These are phyloP conservation scores for Priceomyces melissophilus DNA, from an alignment of 805 yeast species.

Conservation along the genomic window DNA sequence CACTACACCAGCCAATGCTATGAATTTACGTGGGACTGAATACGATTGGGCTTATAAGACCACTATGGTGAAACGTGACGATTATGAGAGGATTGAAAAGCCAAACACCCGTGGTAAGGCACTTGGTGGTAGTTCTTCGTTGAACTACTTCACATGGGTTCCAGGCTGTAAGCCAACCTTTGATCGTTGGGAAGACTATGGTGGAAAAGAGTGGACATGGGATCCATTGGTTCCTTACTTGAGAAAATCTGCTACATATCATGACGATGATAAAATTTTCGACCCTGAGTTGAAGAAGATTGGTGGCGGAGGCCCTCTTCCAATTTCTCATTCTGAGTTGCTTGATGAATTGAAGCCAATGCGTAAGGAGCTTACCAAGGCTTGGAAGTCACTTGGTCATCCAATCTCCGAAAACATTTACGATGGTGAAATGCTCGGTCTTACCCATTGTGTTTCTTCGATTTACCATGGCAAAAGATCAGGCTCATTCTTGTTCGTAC, in stretches of 20 bases:
- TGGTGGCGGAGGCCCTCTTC: conserved; percentile 19
- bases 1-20: conserved; percentile 19
- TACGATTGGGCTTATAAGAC: conserved; percentile 29
- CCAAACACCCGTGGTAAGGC: conserved; percentile 30
- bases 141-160: conserved; percentile 26
- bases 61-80: conserved; percentile 22
- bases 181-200: conserved; percentile 22
- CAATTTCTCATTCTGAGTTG: conserved; percentile 18
- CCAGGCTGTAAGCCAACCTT: conserved; percentile 25
- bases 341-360: conserved; percentile 16
- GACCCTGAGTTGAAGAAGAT: conserved; percentile 15
- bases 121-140: conserved; percentile 29
- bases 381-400: conserved; percentile 14
- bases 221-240: conserved; percentile 20
- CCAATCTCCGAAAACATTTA: conserved; percentile 18
- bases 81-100: conserved; percentile 22
- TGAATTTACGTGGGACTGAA: conserved; percentile 22
- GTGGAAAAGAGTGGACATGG: conserved; percentile 19
- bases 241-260: conserved; percentile 20
- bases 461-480: conserved; percentile 19
- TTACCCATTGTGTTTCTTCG: conserved; percentile 18
- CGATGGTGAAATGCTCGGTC: conserved; percentile 15
- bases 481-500: conserved; percentile 15
- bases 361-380: conserved; percentile 5
- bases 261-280: conserved; percentile 16